Evolutionary conservation across 2,329 filamentous ascomycete species (phyloP).

Genomic region (Sphaerulina vaccinii): DNA sequence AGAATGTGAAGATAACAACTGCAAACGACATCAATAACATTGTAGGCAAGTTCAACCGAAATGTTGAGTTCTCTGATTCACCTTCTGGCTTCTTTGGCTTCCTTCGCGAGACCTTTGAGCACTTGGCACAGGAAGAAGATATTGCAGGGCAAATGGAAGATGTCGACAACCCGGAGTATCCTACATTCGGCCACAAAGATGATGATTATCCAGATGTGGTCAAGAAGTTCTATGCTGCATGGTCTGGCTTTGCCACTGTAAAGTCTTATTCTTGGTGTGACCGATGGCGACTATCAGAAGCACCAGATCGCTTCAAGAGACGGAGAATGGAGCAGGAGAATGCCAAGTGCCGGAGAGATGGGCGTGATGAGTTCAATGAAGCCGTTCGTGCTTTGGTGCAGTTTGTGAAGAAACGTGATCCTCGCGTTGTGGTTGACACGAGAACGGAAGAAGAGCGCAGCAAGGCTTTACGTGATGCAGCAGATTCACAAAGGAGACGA

Average conservation of each 20-base stretch:
- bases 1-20: conserved; percentile 73
- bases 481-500: conserved; percentile 78
- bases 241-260: conserved; percentile 77
- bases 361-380: conserved; percentile 85
- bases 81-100: conserved; percentile 82
- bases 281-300: conserved; percentile 76
- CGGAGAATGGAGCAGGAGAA: conserved; percentile 96
- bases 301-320: conserved; percentile 78
- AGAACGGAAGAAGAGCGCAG: conserved; percentile 80
- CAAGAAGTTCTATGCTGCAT: conserved; percentile 75
- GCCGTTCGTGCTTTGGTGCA: conserved; percentile 80
- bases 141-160: conserved; percentile 69
- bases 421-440: conserved; percentile 73
- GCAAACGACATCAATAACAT: conserved; percentile 75
- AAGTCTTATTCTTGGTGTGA: conserved; percentile 93
- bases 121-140: conserved; percentile 76
- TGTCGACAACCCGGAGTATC: conserved; percentile 64
- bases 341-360: conserved; percentile 76
- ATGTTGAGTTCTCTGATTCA: conserved; percentile 76
- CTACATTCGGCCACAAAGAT: conserved; percentile 74
- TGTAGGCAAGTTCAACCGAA: conserved; percentile 76
- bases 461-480: conserved; percentile 71
- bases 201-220: conserved; percentile 76
- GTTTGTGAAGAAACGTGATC: conserved; percentile 89
- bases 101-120: conserved; percentile 72